Percentiles rank a stretch among this genome's conserved stretches.
Evolutionary conservation across 2,329 filamentous ascomycete genomes (phyloP).

Genomic region (Scleromitrula shiraiana): DNA sequence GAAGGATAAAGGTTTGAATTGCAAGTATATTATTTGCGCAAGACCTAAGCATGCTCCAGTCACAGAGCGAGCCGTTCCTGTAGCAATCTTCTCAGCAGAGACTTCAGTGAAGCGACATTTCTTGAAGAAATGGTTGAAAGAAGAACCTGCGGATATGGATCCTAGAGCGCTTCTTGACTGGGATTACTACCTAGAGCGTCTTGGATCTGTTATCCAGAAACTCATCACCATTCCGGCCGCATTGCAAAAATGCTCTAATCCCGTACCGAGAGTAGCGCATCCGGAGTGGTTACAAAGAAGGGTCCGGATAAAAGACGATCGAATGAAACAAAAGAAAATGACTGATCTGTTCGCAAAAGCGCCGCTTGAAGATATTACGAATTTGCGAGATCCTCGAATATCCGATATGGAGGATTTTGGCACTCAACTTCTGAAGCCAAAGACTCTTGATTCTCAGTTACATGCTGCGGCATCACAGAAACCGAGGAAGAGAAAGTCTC

Average conservation of each 20-base stretch:
- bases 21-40: conserved; percentile 97
- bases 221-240: conserved; percentile 97
- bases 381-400: conserved; percentile 48
- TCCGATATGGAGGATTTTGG: conserved; percentile 80
- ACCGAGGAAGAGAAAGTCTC: conserved; percentile 64
- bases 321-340: conserved; percentile 97
- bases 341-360: conserved; percentile 79
- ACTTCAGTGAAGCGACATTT: conserved; percentile 81
- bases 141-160: conserved; percentile 86
- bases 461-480: conserved; percentile 42
- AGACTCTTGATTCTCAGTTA: conserved; percentile 46
- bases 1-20: conserved; percentile 98
- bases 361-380: conserved; percentile 64
- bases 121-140: conserved; percentile 89
- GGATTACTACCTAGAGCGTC: conserved; percentile 92
- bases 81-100: conserved; percentile 95
- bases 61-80: conserved; percentile 87
- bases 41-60: conserved; percentile 82
- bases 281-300: conserved; percentile 93
- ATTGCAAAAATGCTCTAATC: conserved; percentile 88
- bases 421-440: conserved; percentile 57
- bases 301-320: conserved; percentile 93
- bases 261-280: conserved; percentile 85
- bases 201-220: conserved; percentile 97
- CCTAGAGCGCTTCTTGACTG: conserved; percentile 87